Evolutionary conservation across 2,329 filamentous ascomycete species (phyloP).

Genomic region (Sporothrix luriei): DNA sequence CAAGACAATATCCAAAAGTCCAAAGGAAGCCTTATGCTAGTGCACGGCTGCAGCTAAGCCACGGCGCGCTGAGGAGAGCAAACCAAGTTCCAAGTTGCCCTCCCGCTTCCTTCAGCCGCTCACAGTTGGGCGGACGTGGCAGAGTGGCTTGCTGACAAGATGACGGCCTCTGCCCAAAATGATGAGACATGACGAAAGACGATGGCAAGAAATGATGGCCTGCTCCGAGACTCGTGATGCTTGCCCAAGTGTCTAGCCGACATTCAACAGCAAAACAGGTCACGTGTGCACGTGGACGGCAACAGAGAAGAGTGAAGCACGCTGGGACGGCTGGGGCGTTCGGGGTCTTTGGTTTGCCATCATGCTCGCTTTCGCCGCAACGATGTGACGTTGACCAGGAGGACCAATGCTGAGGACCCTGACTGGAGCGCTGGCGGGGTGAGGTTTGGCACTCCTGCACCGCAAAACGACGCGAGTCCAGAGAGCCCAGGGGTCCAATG

Average conservation of each 20-base stretch:
- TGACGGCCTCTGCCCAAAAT: conserved; percentile 3
- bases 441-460: background rate
- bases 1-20: background rate
- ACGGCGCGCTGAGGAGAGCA: conserved; percentile 12
- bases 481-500: conserved; percentile 21
- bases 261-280: background rate
- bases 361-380: conserved; percentile 1
- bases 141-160: background rate
- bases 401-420: conserved; percentile 22
- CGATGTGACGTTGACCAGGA: conserved; percentile 7
- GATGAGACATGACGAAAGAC: background rate
- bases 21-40: conserved; percentile 18
- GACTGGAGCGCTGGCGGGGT: background rate
- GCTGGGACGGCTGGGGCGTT: too few relatives aligned
- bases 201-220: background rate
- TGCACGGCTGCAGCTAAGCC: conserved; percentile 6
- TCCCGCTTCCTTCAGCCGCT: conserved; percentile 2
- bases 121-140: background rate
- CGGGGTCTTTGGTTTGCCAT: background rate
- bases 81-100: background rate
- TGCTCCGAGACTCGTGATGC: background rate
- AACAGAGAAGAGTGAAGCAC: background rate
- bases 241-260: background rate
- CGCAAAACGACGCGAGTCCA: conserved; percentile 21
- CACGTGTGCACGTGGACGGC: background rate